Evolutionary conservation across 345 rosid genomes (phyloP).

Genomic region (Ricinus communis): DNA sequence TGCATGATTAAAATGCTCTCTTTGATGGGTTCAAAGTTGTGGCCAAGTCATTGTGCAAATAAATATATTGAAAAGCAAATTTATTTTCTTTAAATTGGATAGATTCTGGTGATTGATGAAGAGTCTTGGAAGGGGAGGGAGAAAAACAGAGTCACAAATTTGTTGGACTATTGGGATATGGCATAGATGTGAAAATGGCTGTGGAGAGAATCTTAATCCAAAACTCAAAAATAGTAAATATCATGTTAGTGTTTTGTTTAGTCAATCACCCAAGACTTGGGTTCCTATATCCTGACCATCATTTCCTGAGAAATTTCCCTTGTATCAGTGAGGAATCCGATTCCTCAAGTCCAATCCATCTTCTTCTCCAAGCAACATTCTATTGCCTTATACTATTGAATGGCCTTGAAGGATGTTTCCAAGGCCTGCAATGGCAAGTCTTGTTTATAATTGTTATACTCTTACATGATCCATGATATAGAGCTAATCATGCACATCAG

Average conservation of each 20-base stretch:
- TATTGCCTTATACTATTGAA: too few species aligned
- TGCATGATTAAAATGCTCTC: conserved; percentile 4
- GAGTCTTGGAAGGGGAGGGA: too few species aligned
- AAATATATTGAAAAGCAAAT: too few species aligned
- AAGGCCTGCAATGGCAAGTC: neutral
- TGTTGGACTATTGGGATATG: too few species aligned
- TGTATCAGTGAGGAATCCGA: conserved; percentile 21
- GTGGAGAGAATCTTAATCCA: conserved; percentile 24
- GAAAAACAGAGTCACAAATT: too few species aligned
- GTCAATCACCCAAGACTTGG: conserved; percentile 2
- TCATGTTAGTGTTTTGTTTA: neutral
- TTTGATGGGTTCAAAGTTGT: neutral
- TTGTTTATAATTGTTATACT: too few species aligned
- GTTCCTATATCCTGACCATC: conserved; percentile 10
- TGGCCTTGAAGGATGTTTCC: neutral
- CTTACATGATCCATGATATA: too few species aligned
- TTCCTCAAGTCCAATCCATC: conserved; percentile 19
- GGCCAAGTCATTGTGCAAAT: too few species aligned
- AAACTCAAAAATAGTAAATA: neutral
- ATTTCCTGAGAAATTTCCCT: conserved; percentile 4
- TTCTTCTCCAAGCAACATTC: conserved; percentile 8
- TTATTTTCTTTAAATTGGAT: too few species aligned
- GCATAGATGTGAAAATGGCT: too few species aligned
- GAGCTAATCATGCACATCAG: too few species aligned
- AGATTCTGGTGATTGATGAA: too few species aligned